Conservation (phyloP, 2,329 filamentous ascomycete genomes). For the Thielaviopsis ethacetica region DNA sequence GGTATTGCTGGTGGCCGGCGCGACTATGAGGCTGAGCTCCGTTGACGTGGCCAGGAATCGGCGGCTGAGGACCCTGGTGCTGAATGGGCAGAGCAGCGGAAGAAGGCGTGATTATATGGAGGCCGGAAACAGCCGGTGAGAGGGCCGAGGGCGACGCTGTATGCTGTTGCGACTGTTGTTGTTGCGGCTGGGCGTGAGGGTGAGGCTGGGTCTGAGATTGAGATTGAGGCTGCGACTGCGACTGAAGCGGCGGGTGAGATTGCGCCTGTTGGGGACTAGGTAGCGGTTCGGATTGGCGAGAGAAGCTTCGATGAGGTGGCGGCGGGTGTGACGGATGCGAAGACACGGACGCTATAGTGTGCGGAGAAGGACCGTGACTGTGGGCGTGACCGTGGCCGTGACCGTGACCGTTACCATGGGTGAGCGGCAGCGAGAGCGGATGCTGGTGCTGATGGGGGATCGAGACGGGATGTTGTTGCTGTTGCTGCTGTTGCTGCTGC, state of each 20-base stretch:
- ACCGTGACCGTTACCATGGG: no score
- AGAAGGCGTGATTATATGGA: neutral
- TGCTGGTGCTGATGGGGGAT: conserved; percentile 15
- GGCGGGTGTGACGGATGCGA: neutral
- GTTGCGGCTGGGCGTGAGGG: neutral
- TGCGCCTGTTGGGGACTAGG: neutral
- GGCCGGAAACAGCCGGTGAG: neutral
- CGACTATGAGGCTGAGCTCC: neutral
- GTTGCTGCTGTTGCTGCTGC: neutral
- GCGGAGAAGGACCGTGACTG: neutral
- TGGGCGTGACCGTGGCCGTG: neutral
- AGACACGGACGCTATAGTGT: neutral
- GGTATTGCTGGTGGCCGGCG: neutral
- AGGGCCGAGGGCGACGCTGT: neutral
- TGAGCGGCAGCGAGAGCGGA: conserved; percentile 17
- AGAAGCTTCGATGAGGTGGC: neutral
- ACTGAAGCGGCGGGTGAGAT: neutral
- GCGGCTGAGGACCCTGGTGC: neutral
- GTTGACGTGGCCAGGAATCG: neutral
- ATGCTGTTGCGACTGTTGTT: neutral
- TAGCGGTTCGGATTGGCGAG: neutral
- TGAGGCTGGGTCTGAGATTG: neutral
- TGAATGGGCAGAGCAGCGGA: neutral
- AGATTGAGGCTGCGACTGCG: no score
- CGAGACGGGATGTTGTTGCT: no score